Evolutionary conservation across 1,284 basidiomycete genomes (phyloP), one percentile per base, ranked within the genome.

Genomic region (Pulveroboletus sp.): DNA sequence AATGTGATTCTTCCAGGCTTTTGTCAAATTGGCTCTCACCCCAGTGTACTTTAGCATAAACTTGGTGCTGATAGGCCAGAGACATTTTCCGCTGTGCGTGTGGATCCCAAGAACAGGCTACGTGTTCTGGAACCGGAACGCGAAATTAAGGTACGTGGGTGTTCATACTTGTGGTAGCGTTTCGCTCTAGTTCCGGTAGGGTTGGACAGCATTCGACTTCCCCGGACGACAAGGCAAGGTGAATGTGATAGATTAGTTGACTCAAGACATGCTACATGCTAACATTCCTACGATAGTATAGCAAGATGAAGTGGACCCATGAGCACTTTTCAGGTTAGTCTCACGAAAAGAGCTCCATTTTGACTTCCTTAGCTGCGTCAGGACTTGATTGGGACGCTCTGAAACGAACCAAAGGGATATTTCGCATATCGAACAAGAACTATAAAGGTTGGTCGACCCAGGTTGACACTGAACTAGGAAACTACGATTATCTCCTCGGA

Each of bases 131-230:
- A 84, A 0, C 83, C 81, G n/a, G 74, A 77, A 56, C 78, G 81
- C 72, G 80, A 91, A 62, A 91, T 96, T 28, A 83, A 90, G 72
- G 90, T 87, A 62, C 35, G 72, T 60, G 31, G 33, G 17, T 44
- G 3, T 39, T 39, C 10, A 33, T 38, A 25, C 38, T 9, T 48
- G 50, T 42, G 22, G n/a, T n/a, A 57, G 56, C 35, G 54, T 40
- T 33, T 40, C 5, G 25, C 20, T 61, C 52, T 20, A 57, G 29
- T 52, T 46, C 14, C 51, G 33, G 14, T 43, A 92, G 83, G 92
- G 86, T 1, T 96, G 94, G 93, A 95, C 92, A 24, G 85, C 79
- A 0, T 98, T 92, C 70, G 86, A 91, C 62, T 98, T 95, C 71
- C 78, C 84, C 9, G 90, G 88, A 33, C 79, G 96, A 72, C 81